phyloP scores from a whole-genome alignment of 1,139 yeast species.

The Eremothecium sinecaudum region DNA sequence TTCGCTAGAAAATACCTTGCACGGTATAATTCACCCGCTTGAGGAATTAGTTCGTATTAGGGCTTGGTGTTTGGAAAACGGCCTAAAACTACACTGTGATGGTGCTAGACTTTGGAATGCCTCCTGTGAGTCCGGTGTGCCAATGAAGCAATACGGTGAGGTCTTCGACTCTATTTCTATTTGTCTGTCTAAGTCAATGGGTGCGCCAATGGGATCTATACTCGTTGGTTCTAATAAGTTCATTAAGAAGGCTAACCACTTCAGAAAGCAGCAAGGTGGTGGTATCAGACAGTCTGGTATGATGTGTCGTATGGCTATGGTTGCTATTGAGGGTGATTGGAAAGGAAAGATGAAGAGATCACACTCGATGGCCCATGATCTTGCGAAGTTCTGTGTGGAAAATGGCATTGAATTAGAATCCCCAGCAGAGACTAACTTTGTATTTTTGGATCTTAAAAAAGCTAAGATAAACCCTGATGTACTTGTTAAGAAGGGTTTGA shows the following conservation, averaged over 20 bases:
- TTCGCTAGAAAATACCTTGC: constrained; percentile 80
- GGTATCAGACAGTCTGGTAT: constrained; percentile 88
- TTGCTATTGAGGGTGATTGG: constrained; percentile 71
- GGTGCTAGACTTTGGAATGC: constrained; percentile 98
- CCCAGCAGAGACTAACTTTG: constrained; percentile 83
- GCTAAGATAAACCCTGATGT: constrained; percentile 52
- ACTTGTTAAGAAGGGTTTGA: constrained; percentile 47
- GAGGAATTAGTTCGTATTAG: constrained; percentile 71
- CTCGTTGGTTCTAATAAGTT: constrained; percentile 59
- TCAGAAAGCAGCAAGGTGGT: constrained; percentile 91
- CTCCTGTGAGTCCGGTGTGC: constrained; percentile 59
- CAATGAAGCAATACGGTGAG: constrained; percentile 63
- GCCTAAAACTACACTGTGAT: constrained; percentile 69
- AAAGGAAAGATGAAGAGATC: constrained; percentile 45
- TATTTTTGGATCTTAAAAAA: constrained; percentile 58
- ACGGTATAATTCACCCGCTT: constrained; percentile 72
- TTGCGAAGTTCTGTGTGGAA: constrained; percentile 52
- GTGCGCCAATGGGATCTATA: constrained; percentile 91
- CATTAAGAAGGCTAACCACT: constrained; percentile 70
- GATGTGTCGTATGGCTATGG: constrained; percentile 70
- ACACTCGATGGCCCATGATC: constrained; percentile 57
- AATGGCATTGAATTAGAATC: constrained; percentile 50
- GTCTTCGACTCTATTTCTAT: constrained; percentile 82
- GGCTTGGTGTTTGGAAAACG: constrained; percentile 56
- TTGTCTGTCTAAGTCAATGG: constrained; percentile 82